phyloP scores from a whole-genome alignment of 495 filamentous ascomycete species.

The Jackrogersella multiformis region DNA sequence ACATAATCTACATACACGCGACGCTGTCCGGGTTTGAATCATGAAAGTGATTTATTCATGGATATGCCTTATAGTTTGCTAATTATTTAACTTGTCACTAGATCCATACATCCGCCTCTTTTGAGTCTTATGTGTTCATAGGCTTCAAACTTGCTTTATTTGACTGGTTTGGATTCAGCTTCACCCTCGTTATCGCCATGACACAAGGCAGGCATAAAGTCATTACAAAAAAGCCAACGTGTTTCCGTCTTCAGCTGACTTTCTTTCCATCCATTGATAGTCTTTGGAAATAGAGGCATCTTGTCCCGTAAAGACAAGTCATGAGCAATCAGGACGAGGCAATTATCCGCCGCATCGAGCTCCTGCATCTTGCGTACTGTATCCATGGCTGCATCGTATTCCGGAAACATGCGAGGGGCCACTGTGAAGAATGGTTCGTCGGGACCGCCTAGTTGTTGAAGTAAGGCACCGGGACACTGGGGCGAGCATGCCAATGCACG shows the following conservation, averaged over 20 bases:
- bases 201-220: background rate
- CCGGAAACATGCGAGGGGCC: background rate
- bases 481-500: background rate
- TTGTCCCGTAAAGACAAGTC: background rate
- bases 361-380: background rate
- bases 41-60: too few species aligned
- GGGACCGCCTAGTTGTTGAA: background rate
- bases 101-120: too few species aligned
- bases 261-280: background rate
- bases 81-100: too few species aligned
- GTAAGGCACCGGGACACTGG: background rate
- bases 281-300: background rate
- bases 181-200: background rate
- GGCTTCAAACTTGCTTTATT: background rate
- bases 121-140: background rate
- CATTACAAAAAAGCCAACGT: conserved; percentile 3
- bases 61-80: too few species aligned
- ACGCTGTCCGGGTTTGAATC: too few species aligned
- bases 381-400: background rate
- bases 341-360: background rate
- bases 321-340: background rate
- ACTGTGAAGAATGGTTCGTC: conserved; percentile 1
- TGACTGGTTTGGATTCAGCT: background rate
- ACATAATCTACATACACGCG: too few species aligned
- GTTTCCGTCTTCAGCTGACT: background rate